Evolutionary conservation across 768 basidiomycete species (phyloP), one percentile per base, ranked within the genome.

Genomic region (Candolleomyces eurysporus): DNA sequence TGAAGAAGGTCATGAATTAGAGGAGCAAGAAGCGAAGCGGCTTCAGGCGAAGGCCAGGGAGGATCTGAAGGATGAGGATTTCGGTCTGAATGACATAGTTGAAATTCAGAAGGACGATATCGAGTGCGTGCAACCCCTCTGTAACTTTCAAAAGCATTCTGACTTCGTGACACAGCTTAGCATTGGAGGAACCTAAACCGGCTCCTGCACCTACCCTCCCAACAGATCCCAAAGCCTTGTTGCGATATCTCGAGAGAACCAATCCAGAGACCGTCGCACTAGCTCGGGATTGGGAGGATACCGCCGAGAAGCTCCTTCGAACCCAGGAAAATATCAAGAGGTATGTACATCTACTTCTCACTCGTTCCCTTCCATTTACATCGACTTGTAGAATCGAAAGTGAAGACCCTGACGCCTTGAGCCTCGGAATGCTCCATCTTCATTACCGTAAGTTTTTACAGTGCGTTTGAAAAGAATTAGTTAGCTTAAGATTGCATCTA

Each of bases 1-100:
- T 64, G 95, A 96, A 67, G 95, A 96, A 72, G 91, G 87, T 39
- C 84, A 91, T 68, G 89, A 91, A 65, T 75, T 96, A 54, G 94
- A 98, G 68, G 92, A 93, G 71, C 87, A 90, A 69, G 95, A 98
- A 72, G 92, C 91, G 7, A 86, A 75, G 66, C 79, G 92, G 60
- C 74, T 96, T 49, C 96, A 96, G 72, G 72, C 76, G 42, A 94
- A 92, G 75, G 78, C 84, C 22, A 81, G 89, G 36, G 89, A 92
- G 64, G 82, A 73, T 11, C 81, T 96, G 79, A 74, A 66, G 9
- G 91, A 93, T 48, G 87, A 84, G 16, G 95, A 98, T 72, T 97
- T 92, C 68, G 95, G 95, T 11, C 76, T 98, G 48, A 84, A 80
- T 26, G 92, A 90, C 63, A 72, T 76, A 45, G 72, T 80, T 19